Evolutionary conservation across 2,329 filamentous ascomycete species (phyloP).

Genomic region (Corynespora cassiicola): DNA sequence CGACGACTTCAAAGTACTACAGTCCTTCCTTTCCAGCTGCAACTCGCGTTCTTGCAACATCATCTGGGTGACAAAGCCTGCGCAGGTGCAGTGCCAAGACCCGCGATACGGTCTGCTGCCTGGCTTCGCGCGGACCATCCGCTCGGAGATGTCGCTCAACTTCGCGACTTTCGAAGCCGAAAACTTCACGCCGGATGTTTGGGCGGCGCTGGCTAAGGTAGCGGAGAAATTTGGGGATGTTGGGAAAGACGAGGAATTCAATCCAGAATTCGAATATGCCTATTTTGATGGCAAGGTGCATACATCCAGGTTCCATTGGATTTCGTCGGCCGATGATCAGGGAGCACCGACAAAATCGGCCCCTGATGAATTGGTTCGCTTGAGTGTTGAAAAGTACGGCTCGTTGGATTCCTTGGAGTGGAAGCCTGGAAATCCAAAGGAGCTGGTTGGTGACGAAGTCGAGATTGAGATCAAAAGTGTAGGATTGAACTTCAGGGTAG

Average conservation of each 20-base stretch:
- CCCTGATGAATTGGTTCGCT: no score
- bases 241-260: no score
- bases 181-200: background rate
- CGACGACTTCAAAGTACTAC: no score
- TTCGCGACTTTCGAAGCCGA: conserved; percentile 1
- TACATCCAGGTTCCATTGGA: background rate
- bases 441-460: no score
- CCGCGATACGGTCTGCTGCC: conserved; percentile 27
- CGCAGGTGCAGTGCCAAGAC: conserved; percentile 23
- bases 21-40: no score
- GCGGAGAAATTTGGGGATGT: no score
- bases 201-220: no score
- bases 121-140: conserved; percentile 30
- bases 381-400: background rate
- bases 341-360: no score
- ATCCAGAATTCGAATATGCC: background rate
- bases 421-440: background rate
- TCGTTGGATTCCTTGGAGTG: background rate
- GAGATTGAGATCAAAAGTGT: conserved; percentile 12
- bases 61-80: conserved; percentile 32
- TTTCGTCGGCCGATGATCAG: conserved; percentile 29
- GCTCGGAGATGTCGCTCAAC: conserved; percentile 18
- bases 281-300: background rate
- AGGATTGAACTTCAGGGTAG: conserved; percentile 14
- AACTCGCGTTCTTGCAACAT: no score